Evolutionary conservation across 345 rosid genomes (phyloP).

Genomic region (Heritiera fomes): DNA sequence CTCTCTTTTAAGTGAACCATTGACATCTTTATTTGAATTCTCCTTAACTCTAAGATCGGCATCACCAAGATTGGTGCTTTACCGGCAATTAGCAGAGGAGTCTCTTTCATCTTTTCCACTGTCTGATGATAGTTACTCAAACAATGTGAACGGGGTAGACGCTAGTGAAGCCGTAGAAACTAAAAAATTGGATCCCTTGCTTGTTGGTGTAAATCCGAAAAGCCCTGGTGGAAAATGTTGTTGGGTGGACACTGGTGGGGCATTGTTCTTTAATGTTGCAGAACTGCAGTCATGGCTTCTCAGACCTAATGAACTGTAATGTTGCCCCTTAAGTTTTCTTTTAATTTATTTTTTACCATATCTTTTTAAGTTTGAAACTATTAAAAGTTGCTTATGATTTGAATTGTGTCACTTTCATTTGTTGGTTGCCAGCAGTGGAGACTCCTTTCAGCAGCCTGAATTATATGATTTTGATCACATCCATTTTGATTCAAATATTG

Average conservation of each 20-base stretch:
- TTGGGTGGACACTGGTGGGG: slow-evolving; percentile 90
- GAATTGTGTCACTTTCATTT: slow-evolving; percentile 16
- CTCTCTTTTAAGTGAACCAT: slow-evolving; percentile 47
- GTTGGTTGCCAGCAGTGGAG: slow-evolving; percentile 50
- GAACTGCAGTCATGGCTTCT: slow-evolving; percentile 69
- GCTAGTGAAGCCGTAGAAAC: slow-evolving; percentile 29
- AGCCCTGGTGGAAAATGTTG: slow-evolving; percentile 72
- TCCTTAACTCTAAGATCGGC: slow-evolving; percentile 86
- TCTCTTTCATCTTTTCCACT: slow-evolving; percentile 88
- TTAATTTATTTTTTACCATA: background rate
- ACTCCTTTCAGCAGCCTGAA: slow-evolving; percentile 72
- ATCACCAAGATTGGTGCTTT: slow-evolving; percentile 86
- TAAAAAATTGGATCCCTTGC: slow-evolving; percentile 46
- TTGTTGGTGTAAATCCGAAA: slow-evolving; percentile 51
- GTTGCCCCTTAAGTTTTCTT: slow-evolving; percentile 11
- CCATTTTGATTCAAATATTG: slow-evolving; percentile 50
- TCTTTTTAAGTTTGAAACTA: slow-evolving; percentile 18
- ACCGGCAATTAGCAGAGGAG: slow-evolving; percentile 88
- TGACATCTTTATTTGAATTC: slow-evolving; percentile 75
- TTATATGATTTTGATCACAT: slow-evolving; percentile 21
- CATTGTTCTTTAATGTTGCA: slow-evolving; percentile 67
- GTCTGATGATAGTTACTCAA: slow-evolving; percentile 48
- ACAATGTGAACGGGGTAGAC: slow-evolving; percentile 28
- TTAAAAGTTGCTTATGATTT: background rate
- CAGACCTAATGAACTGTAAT: slow-evolving; percentile 49